phyloP scores from a whole-genome alignment of 1,284 basidiomycete species.

The Tetrapyrgos nigripes region DNA sequence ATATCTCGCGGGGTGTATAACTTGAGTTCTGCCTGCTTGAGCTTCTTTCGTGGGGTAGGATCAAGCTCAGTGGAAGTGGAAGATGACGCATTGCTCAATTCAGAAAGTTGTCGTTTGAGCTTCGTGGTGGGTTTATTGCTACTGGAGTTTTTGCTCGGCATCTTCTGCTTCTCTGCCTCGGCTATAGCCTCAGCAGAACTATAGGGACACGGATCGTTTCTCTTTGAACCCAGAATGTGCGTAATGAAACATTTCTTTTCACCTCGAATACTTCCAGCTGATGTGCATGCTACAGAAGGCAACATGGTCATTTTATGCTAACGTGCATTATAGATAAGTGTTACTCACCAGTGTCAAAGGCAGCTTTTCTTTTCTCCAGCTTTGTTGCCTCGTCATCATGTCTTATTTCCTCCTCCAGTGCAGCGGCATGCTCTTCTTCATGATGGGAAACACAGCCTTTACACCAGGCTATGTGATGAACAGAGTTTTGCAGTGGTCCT shows the following conservation, averaged over 20 bases:
- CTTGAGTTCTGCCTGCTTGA: conserved; percentile 2
- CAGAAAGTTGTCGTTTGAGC: neutral
- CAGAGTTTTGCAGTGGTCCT: too few relatives aligned
- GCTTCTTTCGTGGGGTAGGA: neutral
- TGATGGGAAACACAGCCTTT: too few relatives aligned
- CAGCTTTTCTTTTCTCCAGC: neutral
- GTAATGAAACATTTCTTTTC: neutral
- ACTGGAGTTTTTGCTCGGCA: neutral
- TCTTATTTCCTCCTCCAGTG: neutral
- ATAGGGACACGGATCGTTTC: neutral
- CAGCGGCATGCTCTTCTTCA: too few relatives aligned
- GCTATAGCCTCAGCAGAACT: conserved; percentile 2
- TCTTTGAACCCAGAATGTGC: conserved; percentile 8
- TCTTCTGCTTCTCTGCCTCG: neutral
- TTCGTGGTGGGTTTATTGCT: neutral
- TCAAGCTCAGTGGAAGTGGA: neutral
- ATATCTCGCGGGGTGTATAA: neutral
- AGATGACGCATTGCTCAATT: too few relatives aligned
- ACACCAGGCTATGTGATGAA: too few relatives aligned
- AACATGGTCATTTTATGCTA: neutral
- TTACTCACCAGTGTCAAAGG: too few relatives aligned
- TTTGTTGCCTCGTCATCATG: neutral
- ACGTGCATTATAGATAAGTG: neutral
- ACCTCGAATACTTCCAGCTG: neutral
- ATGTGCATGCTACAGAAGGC: conserved; percentile 5